A percentile compares a stretch with the other conserved stretches of the same genome.
Evolutionary conservation across 192 early-diverging fungal species (phyloP).

Genomic region (Cladochytrium replicatum): DNA sequence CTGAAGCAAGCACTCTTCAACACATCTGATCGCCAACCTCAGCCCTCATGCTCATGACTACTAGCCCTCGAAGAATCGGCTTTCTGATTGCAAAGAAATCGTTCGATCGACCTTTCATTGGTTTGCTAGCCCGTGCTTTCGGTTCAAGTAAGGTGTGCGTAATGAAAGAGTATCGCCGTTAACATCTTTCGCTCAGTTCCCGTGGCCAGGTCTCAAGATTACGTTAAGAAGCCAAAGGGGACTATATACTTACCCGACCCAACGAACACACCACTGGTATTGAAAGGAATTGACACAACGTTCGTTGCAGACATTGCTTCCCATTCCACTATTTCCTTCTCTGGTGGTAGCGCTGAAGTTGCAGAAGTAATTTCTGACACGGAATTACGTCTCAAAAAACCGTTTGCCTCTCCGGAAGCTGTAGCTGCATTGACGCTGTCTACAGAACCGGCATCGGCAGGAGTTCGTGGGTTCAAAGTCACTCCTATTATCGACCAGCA

Average conservation of each 20-base stretch:
- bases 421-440: slow-evolving; percentile 51
- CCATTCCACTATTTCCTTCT: slow-evolving; percentile 54
- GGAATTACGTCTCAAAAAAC: slow-evolving; percentile 59
- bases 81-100: slow-evolving; percentile 44
- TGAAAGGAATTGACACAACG: slow-evolving; percentile 45
- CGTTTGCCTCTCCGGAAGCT: slow-evolving; percentile 63
- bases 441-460: neutral
- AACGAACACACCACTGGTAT: slow-evolving; percentile 52
- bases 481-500: slow-evolving; percentile 81
- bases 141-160: slow-evolving; percentile 76
- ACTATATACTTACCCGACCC: slow-evolving; percentile 55
- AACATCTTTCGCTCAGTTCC: slow-evolving; percentile 73
- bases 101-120: slow-evolving; percentile 58
- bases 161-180: no score
- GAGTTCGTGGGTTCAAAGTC: slow-evolving; percentile 23
- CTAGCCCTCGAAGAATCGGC: slow-evolving; percentile 8
- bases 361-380: slow-evolving; percentile 74
- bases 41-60: slow-evolving; percentile 56
- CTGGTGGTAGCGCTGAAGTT: slow-evolving; percentile 52
- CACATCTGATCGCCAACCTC: no score
- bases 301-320: slow-evolving; percentile 14
- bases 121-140: slow-evolving; percentile 62
- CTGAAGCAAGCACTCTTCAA: no score
- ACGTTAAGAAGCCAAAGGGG: slow-evolving; percentile 63
- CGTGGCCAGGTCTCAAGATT: slow-evolving; percentile 87